These are phyloP conservation scores for Monosporascus cannonballus DNA, from an alignment of 2,329 filamentous ascomycete genomes.

Conservation along the genomic window DNA sequence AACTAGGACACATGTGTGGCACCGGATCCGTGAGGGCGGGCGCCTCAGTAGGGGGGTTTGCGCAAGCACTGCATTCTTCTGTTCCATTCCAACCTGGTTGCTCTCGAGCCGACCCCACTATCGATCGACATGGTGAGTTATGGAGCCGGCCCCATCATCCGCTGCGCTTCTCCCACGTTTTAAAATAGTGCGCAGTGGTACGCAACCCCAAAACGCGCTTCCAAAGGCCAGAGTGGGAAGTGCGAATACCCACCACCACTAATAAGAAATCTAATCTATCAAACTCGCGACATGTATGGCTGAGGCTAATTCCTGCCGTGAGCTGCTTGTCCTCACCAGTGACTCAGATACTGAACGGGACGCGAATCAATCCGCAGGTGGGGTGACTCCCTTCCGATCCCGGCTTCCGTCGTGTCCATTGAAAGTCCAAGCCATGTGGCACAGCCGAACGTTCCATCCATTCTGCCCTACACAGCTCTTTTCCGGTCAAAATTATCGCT, in stretches of 20 bases:
- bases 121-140: not conserved
- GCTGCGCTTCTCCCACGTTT: slow-evolving; percentile 34
- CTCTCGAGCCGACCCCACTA: not conserved
- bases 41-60: not conserved
- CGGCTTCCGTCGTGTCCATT: not conserved
- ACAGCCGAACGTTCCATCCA: not conserved
- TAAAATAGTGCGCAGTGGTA: slow-evolving; percentile 22
- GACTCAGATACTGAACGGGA: too few relatives aligned
- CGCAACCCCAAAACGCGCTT: slow-evolving; percentile 18
- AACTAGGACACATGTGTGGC: not conserved
- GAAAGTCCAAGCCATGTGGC: not conserved
- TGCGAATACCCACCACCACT: slow-evolving; percentile 3
- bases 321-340: too few relatives aligned
- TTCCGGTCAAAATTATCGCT: not conserved
- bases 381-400: not conserved
- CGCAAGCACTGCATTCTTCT: not conserved
- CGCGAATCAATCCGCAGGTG: not conserved
- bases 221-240: slow-evolving; percentile 7
- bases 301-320: too few relatives aligned
- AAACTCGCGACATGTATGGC: too few relatives aligned
- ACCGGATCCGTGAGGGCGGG: slow-evolving; percentile 1
- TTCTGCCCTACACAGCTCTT: not conserved
- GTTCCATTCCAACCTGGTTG: not conserved
- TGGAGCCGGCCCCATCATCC: slow-evolving; percentile 17
- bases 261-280: not conserved